Percentiles rank a stretch among this genome's conserved stretches.
These are phyloP conservation scores for Solanum gandarillasii DNA, from an alignment of 257 asterid species.

Conservation along the genomic window DNA sequence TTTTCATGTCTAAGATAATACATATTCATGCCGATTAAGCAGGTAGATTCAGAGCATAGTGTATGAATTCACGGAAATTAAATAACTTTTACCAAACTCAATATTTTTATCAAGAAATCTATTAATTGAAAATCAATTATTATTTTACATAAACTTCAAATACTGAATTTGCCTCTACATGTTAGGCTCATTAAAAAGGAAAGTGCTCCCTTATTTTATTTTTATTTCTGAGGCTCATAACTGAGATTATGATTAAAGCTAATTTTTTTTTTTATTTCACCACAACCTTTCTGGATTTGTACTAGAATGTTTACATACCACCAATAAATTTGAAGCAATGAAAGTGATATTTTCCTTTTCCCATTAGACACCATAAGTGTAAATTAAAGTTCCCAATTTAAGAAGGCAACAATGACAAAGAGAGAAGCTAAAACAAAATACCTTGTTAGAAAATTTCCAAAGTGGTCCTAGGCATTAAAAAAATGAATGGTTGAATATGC, in stretches of 20 bases:
- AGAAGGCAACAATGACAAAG: neutral
- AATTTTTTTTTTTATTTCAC: neutral
- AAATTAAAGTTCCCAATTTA: neutral
- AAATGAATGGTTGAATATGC: neutral
- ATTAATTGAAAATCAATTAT: neutral
- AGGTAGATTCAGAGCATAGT: neutral
- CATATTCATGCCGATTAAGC: neutral
- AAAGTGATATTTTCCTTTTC: neutral
- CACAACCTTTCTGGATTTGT: neutral
- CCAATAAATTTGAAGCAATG: neutral
- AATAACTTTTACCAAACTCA: neutral
- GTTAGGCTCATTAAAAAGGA: neutral
- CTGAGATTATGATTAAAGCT: neutral
- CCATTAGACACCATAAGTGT: neutral
- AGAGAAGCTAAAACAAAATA: neutral
- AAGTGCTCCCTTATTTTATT: neutral
- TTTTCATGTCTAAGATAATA: neutral
- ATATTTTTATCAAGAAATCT: neutral
- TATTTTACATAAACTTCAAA: neutral
- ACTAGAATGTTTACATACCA: neutral
- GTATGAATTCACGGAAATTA: accelerated
- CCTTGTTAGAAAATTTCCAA: neutral
- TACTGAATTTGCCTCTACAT: accelerated
- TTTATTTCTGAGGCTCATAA: neutral
- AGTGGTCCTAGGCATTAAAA: neutral